Base-by-base conservation (phyloP, 768 basidiomycete species). In the Leucosporidium yakuticum region DNA sequence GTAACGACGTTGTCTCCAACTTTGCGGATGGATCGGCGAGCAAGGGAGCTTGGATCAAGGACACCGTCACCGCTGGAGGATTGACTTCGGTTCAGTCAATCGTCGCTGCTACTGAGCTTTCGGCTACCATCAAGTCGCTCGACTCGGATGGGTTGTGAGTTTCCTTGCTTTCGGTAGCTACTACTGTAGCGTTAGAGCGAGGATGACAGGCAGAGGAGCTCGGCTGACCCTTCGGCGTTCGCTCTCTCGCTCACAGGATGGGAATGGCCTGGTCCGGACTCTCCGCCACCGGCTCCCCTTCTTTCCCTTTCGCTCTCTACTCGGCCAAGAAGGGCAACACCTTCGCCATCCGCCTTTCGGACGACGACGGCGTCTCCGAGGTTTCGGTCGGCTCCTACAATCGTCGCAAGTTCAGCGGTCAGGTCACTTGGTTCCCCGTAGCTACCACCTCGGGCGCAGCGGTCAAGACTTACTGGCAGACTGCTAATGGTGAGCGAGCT, bases 11-110 rank as follows among this genome's bases (percentile, higher is more conserved):
- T 2, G 39, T 44, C 1, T 73, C 75, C 51, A 67, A 58, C 61
- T 77, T 75, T 60, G 76, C 73, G 49, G 76, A 77, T 44, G 74
- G 76, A 4, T 69, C 71, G 11, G 58, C 67, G 14, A 44, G 39
- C 14, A 44, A 44, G 39, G 39, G 39, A 8, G 39, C 39, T 8
- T 44, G 39, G 39, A 44, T 44, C 14, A 44, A 44, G 39, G 39
- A 44, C 17, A 44, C 39, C 8, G 39, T 44, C 39, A 44, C 39
- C 39, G 39, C 8, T 8, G 39, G 39, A 44, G 39, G 39, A 44
- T 44, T 44, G 39, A 8, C 39, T 15, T 44, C 39, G 39, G 58
- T 54, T 14, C 74, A 75, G 63, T 64, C 66, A 12, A 57, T 75
- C 29, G 69, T 73, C 5, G 68, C 65, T 15, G 74, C 70, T 7